Percentiles rank a stretch among this genome's conserved stretches.
Evolutionary conservation across 768 basidiomycete genomes (phyloP).

Genomic region (Dentipellis fragilis): DNA sequence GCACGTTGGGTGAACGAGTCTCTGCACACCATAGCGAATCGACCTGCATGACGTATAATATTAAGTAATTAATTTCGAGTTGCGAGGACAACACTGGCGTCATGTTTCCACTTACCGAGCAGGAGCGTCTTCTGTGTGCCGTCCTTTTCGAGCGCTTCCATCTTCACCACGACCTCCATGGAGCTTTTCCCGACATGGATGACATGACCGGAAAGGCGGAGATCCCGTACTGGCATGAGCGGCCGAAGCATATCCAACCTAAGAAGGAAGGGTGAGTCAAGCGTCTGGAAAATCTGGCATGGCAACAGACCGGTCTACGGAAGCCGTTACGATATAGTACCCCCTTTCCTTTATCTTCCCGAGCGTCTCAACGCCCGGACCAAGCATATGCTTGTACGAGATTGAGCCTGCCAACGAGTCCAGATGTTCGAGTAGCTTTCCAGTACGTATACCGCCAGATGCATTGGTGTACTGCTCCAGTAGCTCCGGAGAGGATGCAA

Average conservation of each 20-base stretch:
- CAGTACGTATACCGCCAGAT: conserved; percentile 58
- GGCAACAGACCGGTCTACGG: conserved; percentile 54
- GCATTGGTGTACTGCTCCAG: conserved; percentile 67
- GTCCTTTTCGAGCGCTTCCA: conserved; percentile 52
- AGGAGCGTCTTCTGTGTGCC: conserved; percentile 50
- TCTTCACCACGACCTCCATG: conserved; percentile 81
- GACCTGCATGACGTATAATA: conserved; percentile 34
- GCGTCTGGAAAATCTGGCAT: not conserved
- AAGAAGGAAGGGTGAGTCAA: not conserved
- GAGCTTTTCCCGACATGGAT: conserved; percentile 69
- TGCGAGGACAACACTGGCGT: too few species aligned
- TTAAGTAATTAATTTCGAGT: not conserved
- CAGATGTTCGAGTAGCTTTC: conserved; percentile 71
- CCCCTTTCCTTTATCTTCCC: conserved; percentile 51
- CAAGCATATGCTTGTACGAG: conserved; percentile 74
- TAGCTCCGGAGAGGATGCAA: conserved; percentile 44
- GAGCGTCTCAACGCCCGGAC: conserved; percentile 45
- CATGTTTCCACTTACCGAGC: conserved; percentile 35
- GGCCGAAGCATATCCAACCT: conserved; percentile 62
- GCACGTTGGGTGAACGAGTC: conserved; percentile 60
- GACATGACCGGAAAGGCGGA: conserved; percentile 72
- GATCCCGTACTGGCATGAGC: conserved; percentile 50
- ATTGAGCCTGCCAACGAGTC: conserved; percentile 83
- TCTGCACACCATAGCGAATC: conserved; percentile 87
- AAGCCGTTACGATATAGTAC: conserved; percentile 78